Evolutionary conservation across 495 filamentous ascomycete species (phyloP).

Genomic region (Penicillium canescens): DNA sequence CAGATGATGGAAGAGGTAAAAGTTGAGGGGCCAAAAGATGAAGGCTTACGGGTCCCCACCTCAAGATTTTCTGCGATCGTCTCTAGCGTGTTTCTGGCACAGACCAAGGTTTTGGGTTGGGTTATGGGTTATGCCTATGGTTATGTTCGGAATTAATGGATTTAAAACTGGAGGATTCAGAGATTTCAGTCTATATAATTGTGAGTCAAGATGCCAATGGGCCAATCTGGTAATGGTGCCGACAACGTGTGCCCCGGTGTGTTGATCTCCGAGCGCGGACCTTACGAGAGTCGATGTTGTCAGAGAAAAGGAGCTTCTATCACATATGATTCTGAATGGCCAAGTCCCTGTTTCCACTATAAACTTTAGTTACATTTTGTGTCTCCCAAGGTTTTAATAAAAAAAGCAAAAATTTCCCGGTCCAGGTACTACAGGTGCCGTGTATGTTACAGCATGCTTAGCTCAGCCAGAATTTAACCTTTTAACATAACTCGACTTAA

Average conservation of each 20-base stretch:
- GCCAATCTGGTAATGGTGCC: too few relatives aligned
- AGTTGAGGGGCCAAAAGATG: conserved; percentile 25
- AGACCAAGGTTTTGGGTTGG: not conserved
- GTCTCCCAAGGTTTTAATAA: too few relatives aligned
- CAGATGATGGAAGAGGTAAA: not conserved
- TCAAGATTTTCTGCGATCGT: conserved; percentile 14
- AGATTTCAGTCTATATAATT: too few relatives aligned
- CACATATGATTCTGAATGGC: too few relatives aligned
- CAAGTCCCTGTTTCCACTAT: too few relatives aligned
- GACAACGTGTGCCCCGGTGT: not conserved
- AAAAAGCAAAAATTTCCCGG: not conserved
- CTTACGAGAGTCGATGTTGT: conserved; percentile 10
- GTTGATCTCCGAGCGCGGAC: conserved; percentile 1
- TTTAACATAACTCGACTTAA: not conserved
- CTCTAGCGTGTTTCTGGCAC: conserved; percentile 5
- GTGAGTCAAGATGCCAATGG: too few relatives aligned
- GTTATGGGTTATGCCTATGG: too few relatives aligned
- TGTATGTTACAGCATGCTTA: not conserved
- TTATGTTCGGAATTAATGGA: too few relatives aligned
- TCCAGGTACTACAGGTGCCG: not conserved
- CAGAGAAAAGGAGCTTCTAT: conserved; percentile 2
- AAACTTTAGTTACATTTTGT: too few relatives aligned
- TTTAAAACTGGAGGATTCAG: not conserved
- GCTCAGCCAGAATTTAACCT: not conserved
- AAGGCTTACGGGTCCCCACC: conserved; percentile 10